Evolutionary conservation across 2,329 filamentous ascomycete genomes (phyloP).

Genomic region (Dothistroma pini): DNA sequence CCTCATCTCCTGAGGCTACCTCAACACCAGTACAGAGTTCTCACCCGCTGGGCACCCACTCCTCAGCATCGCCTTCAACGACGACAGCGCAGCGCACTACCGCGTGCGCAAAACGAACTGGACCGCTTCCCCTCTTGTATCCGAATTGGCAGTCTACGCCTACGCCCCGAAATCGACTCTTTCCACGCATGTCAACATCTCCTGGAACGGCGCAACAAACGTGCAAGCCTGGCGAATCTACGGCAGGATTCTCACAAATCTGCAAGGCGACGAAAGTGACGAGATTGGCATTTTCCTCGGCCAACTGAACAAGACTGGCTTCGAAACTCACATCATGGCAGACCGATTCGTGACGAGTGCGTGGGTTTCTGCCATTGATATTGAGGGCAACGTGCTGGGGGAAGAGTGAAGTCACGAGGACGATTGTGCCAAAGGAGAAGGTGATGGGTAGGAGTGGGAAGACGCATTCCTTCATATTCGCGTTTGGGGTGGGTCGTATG

Average conservation of each 20-base stretch:
- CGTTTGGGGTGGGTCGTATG: neutral
- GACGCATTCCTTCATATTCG: neutral
- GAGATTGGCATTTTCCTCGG: neutral
- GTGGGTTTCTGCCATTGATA: constrained; percentile 6
- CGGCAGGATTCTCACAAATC: neutral
- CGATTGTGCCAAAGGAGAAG: constrained; percentile 2
- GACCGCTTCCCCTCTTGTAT: neutral
- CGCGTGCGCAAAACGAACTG: constrained; percentile 4
- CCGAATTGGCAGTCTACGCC: constrained; percentile 4
- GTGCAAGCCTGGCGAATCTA: neutral
- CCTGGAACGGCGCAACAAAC: constrained; percentile 1
- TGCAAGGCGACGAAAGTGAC: neutral
- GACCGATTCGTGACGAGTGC: neutral
- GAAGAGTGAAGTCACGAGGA: neutral
- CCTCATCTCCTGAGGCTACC: constrained; percentile 15
- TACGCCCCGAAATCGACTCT: neutral
- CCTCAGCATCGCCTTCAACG: neutral
- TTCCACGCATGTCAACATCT: neutral
- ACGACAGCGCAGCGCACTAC: neutral
- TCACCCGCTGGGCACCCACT: neutral
- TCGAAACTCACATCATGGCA: constrained; percentile 8
- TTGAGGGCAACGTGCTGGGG: constrained; percentile 7
- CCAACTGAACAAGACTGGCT: neutral
- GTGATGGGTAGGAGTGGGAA: neutral
- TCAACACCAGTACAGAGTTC: neutral